Percentiles rank a stretch among this genome's conserved stretches.
These are phyloP conservation scores for Talaromyces sp. DNA, from an alignment of 2,329 filamentous ascomycete genomes.

Conservation along the genomic window DNA sequence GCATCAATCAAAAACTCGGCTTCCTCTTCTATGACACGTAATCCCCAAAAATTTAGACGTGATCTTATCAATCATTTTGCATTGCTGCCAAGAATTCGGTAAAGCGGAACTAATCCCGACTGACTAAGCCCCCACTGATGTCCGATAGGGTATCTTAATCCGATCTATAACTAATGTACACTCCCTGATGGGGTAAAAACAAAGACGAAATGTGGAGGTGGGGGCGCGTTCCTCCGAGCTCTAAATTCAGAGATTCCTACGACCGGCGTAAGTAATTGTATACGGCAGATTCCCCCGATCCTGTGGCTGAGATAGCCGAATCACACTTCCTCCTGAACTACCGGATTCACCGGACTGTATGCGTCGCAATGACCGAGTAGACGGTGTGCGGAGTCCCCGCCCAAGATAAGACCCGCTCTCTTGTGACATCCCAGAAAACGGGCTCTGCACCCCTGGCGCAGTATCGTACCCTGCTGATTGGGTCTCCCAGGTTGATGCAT, in stretches of 20 bases:
- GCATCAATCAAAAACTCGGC: neutral
- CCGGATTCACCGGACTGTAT: conserved; percentile 37
- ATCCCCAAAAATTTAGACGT: conserved; percentile 3
- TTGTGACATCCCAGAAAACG: conserved; percentile 20
- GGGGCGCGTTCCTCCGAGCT: conserved; percentile 1
- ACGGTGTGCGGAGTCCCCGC: conserved; percentile 34
- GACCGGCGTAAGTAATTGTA: conserved; percentile 30
- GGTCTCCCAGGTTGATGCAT: conserved; percentile 33
- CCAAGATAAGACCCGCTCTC: conserved; percentile 16
- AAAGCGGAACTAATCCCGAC: conserved; percentile 20
- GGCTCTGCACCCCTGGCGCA: conserved; percentile 26
- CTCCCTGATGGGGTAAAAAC: neutral
- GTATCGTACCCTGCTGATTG: conserved; percentile 33
- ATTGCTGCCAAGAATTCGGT: conserved; percentile 28
- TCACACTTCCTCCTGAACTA: conserved; percentile 43
- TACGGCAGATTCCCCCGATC: conserved; percentile 38
- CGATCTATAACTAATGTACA: conserved; percentile 21
- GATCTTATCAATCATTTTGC: conserved; percentile 40
- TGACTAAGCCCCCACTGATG: conserved; percentile 28
- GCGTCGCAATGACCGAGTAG: conserved; percentile 37
- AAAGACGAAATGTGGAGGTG: conserved; percentile 3
- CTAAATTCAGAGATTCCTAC: conserved; percentile 5
- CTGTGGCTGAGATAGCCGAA: conserved; percentile 37
- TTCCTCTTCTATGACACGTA: neutral
- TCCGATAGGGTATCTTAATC: conserved; percentile 20